Evolutionary conservation across 225 moss, liverwort and hornwort genomes (phyloP).

Genomic region (Rhytidiadelphus loreus): DNA sequence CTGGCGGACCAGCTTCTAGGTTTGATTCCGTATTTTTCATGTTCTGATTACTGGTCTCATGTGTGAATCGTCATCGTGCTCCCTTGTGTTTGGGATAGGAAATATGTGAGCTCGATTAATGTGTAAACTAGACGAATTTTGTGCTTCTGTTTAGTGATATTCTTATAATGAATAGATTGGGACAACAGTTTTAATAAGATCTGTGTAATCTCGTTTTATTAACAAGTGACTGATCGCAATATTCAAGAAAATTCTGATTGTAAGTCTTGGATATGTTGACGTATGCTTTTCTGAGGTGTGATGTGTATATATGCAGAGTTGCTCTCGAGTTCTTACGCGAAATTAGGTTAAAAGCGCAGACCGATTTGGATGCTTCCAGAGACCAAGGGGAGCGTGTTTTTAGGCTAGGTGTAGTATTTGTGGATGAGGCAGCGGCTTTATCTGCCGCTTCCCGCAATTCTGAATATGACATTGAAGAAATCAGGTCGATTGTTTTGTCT

Average conservation of each 20-base stretch:
- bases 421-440: constrained; percentile 49
- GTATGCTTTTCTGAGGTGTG: background rate
- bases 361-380: constrained; percentile 60
- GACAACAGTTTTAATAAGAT: background rate
- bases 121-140: background rate
- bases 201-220: background rate
- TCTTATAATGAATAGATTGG: background rate
- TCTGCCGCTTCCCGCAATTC: constrained; percentile 7
- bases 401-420: constrained; percentile 61
- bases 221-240: background rate
- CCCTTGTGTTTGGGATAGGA: background rate
- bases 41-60: background rate
- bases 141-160: background rate
- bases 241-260: background rate
- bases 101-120: background rate
- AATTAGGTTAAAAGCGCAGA: constrained; percentile 63
- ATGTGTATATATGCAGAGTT: constrained; percentile 33
- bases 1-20: constrained; percentile 87
- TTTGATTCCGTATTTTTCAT: background rate
- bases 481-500: constrained; percentile 29
- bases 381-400: constrained; percentile 55
- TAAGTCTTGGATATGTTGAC: background rate
- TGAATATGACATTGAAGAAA: constrained; percentile 17
- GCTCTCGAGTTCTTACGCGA: constrained; percentile 79
- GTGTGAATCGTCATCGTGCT: background rate